Evolutionary conservation across 257 asterid species (phyloP).

Genomic region (Buddleja alternifolia): DNA sequence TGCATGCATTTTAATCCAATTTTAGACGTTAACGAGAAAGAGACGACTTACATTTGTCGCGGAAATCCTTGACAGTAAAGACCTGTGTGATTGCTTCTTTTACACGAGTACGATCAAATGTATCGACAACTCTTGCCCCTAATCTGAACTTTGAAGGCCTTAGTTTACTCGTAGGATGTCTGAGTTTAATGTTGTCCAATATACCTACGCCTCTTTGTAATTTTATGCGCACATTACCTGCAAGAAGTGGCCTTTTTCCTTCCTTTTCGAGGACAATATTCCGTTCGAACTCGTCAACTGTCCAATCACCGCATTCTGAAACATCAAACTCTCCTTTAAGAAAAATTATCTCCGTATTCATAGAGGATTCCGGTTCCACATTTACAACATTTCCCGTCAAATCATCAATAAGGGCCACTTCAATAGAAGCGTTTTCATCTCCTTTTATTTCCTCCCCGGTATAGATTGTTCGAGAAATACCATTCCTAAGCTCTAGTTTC

Average conservation of each 20-base stretch:
- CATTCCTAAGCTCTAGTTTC: too few species aligned
- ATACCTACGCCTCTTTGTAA: constrained; percentile 34
- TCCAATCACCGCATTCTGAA: constrained; percentile 20
- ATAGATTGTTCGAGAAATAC: not conserved
- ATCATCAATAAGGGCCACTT: constrained; percentile 30
- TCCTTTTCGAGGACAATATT: constrained; percentile 14
- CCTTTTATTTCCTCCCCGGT: constrained; percentile 39
- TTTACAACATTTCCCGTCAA: constrained; percentile 27
- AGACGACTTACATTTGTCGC: constrained; percentile 34
- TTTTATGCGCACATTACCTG: constrained; percentile 26
- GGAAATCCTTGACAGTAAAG: constrained; percentile 35
- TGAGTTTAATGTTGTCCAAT: constrained; percentile 26
- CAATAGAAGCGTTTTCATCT: constrained; percentile 18
- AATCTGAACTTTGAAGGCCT: constrained; percentile 24
- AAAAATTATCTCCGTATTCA: constrained; percentile 32
- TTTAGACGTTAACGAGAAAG: not conserved
- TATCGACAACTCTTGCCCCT: constrained; percentile 32
- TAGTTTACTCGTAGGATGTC: constrained; percentile 6
- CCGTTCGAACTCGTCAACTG: constrained; percentile 22
- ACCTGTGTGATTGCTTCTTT: constrained; percentile 36
- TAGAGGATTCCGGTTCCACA: constrained; percentile 29
- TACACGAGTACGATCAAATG: constrained; percentile 3
- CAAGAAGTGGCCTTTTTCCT: constrained; percentile 35
- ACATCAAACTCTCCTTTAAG: constrained; percentile 30
- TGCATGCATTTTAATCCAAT: not conserved